phyloP scores from a whole-genome alignment of 306 rosid species.

The Vachellia collinsii region DNA sequence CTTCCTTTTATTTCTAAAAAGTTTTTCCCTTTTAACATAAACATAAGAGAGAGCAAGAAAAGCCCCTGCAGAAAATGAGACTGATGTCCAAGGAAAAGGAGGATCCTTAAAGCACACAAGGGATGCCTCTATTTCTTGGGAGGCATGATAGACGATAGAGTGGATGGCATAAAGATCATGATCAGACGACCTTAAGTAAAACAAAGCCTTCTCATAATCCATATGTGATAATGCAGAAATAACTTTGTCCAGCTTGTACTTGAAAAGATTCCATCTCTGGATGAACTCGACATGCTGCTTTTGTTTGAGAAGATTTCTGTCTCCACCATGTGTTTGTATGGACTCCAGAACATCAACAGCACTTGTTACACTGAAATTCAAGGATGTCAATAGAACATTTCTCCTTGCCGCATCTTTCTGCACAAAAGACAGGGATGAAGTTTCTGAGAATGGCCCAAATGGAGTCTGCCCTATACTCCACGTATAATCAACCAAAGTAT shows the following conservation, averaged over 20 bases:
- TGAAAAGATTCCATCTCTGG: conserved; percentile 85
- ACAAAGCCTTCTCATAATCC: conserved; percentile 87
- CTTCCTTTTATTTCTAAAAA: conserved; percentile 89
- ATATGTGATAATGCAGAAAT: conserved; percentile 84
- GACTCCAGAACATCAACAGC: conserved; percentile 75
- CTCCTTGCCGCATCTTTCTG: conserved; percentile 97
- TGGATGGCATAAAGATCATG: conserved; percentile 89
- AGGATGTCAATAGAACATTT: conserved; percentile 74
- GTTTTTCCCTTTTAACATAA: conserved; percentile 61
- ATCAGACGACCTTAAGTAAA: conserved; percentile 80
- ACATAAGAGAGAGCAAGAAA: conserved; percentile 68
- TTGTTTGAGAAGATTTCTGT: conserved; percentile 72
- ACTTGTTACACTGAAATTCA: conserved; percentile 70
- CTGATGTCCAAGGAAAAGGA: conserved; percentile 77
- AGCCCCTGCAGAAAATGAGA: conserved; percentile 51
- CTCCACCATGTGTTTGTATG: conserved; percentile 80
- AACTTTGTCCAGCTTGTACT: conserved; percentile 88
- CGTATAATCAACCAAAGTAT: conserved; percentile 85
- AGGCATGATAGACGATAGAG: conserved; percentile 73
- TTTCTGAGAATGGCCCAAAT: conserved; percentile 88
- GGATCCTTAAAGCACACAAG: conserved; percentile 92
- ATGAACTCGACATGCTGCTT: conserved; percentile 71
- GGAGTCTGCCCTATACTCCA: conserved; percentile 99
- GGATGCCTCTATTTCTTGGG: conserved; percentile 89
- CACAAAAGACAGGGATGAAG: conserved; percentile 70